Evolutionary conservation across 2,329 filamentous ascomycete genomes (phyloP), one percentile per base, ranked within the genome.

Genomic region (Paecilomyces sp.): DNA sequence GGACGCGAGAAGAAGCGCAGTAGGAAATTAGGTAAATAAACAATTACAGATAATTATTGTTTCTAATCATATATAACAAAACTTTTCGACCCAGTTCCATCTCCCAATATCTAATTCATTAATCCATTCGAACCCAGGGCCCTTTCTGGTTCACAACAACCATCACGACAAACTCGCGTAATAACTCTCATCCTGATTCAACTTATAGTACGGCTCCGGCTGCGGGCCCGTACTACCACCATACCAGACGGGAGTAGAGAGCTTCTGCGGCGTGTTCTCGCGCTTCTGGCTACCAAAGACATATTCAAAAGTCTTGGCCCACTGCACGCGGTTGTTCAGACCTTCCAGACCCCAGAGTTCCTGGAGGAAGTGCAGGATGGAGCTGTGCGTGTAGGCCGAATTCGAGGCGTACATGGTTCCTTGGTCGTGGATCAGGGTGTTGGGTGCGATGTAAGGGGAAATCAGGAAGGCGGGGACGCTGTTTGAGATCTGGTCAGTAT

Each of bases 231-330:
- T 66, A 57, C 64, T 65, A 1, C 69, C 68, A 25, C 72, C 73
- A 55, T 71, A 68, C 73, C 74, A 76, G 6, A 66, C 66, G 1
- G 74, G 75, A 3, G 66, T 69, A n/a, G 65, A 65, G 59, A 77
- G 61, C 3, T 59, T 68, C 59, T 68, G 59, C 18, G 68, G 68
- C 1, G 66, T 68, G 54, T 75, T 68, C 7, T 62, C 56, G 15
- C 68, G 67, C 22, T 56, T 58, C 34, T 58, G 51, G 15, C 55
- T 52, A 6, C 63, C 61, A 55, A 76, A 76, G 25, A 75, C 62
- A 54, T 72, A 62, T 62, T 77, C 73, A 57, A 77, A 77, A 0
- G 73, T 76, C 66, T 76, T 74, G 50, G 74, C 73, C 74, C 75
- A 77, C 58, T 76, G 72, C 15, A 77, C 74, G 1, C 75, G 70